Conservation (phyloP, 73 alveolate genomes). For the Paramecium tetraurelia region DNA sequence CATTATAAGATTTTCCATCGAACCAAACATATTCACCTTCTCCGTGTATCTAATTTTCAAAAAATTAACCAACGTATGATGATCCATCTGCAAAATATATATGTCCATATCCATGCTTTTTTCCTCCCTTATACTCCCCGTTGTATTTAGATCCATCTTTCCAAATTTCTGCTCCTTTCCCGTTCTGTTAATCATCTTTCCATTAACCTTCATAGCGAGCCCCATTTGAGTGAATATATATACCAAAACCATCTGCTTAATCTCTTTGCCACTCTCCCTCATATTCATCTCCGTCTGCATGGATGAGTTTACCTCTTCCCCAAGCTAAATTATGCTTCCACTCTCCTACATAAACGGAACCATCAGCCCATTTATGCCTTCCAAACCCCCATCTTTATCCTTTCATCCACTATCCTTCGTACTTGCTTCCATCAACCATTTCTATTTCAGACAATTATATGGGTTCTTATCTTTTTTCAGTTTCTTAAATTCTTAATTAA, state of each 20-base stretch:
- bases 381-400: slow-evolving; percentile 63
- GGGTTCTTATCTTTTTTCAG: not conserved
- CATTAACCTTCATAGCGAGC: slow-evolving; percentile 68
- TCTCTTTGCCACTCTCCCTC: slow-evolving; percentile 65
- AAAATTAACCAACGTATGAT: slow-evolving; percentile 56
- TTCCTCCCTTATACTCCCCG: slow-evolving; percentile 62
- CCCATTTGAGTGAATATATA: slow-evolving; percentile 60
- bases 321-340: slow-evolving; percentile 62
- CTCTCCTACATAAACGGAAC: slow-evolving; percentile 57
- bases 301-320: slow-evolving; percentile 65
- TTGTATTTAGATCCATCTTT: slow-evolving; percentile 72
- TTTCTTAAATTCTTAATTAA: not conserved
- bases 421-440: slow-evolving; percentile 59
- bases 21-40: slow-evolving; percentile 58
- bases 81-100: slow-evolving; percentile 66
- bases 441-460: not conserved
- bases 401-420: slow-evolving; percentile 60
- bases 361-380: slow-evolving; percentile 45
- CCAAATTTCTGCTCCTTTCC: slow-evolving; percentile 70
- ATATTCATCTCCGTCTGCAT: slow-evolving; percentile 62
- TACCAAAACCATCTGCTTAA: slow-evolving; percentile 62
- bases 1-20: slow-evolving; percentile 60
- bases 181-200: slow-evolving; percentile 68
- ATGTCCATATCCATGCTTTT: slow-evolving; percentile 59
- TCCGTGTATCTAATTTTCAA: slow-evolving; percentile 59